phyloP scores from a whole-genome alignment of 805 yeast genomes.

The Suhomyces sp. region DNA sequence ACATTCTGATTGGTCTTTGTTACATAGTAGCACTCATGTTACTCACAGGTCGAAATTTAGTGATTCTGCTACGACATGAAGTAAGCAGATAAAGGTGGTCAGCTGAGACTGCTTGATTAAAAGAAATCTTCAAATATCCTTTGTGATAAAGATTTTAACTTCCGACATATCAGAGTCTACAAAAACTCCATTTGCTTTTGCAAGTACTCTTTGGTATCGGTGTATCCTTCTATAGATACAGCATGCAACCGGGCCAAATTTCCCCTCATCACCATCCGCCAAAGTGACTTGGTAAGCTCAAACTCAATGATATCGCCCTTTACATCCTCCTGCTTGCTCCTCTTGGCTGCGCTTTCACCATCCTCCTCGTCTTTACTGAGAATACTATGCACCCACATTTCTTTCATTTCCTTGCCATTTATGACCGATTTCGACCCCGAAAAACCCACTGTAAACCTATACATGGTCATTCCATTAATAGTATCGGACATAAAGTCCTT shows the following conservation, averaged over 20 bases:
- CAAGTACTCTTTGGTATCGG: constrained; percentile 21
- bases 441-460: constrained; percentile 25
- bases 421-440: constrained; percentile 27
- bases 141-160: too few relatives aligned
- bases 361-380: constrained; percentile 10
- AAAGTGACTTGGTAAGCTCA: constrained; percentile 40
- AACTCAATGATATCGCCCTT: constrained; percentile 44
- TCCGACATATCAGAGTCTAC: too few relatives aligned
- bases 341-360: constrained; percentile 8
- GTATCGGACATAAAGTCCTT: constrained; percentile 17
- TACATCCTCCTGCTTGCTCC: constrained; percentile 7
- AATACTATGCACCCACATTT: constrained; percentile 33
- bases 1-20: too few relatives aligned
- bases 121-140: too few relatives aligned
- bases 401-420: constrained; percentile 35
- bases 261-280: constrained; percentile 34
- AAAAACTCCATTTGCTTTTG: constrained; percentile 16
- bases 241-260: constrained; percentile 24
- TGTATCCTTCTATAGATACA: constrained; percentile 28
- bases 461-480: constrained; percentile 13
- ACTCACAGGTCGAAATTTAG: too few relatives aligned
- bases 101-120: too few relatives aligned
- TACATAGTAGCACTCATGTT: too few relatives aligned
- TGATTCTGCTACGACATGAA: too few relatives aligned
- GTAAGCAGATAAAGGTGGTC: too few relatives aligned